phyloP scores from a whole-genome alignment of 805 yeast genomes.

The Yarrowia sp. region DNA sequence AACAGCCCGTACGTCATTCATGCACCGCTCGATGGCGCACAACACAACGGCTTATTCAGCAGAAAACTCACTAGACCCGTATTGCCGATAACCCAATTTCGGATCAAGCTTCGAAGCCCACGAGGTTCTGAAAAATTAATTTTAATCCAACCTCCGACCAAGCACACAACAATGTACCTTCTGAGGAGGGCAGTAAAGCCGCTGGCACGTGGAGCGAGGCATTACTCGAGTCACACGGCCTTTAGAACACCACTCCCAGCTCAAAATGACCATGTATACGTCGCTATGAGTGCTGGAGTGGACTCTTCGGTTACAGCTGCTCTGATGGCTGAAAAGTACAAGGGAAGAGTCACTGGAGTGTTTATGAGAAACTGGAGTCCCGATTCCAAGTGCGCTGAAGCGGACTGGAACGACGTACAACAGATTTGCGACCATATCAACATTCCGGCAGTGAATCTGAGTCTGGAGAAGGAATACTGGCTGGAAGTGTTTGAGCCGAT shows the following conservation, averaged over 20 bases:
- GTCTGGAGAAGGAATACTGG: conserved; percentile 94
- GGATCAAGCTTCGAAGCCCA: conserved; percentile 16
- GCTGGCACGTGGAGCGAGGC: conserved; percentile 1
- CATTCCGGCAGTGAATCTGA: conserved; percentile 76
- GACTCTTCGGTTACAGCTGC: conserved; percentile 92
- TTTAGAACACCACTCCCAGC: neutral
- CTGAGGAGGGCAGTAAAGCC: conserved; percentile 3
- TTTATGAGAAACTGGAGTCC: conserved; percentile 91
- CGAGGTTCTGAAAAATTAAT: conserved; percentile 28
- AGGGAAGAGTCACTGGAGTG: conserved; percentile 73
- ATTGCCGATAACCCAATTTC: conserved; percentile 5
- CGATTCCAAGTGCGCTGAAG: conserved; percentile 72
- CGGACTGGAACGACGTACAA: conserved; percentile 87
- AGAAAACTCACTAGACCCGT: neutral
- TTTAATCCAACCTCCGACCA: neutral
- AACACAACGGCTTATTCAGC: conserved; percentile 1
- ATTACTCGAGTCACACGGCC: neutral
- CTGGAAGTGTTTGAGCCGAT: conserved; percentile 89
- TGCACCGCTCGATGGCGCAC: conserved; percentile 2
- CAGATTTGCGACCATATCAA: conserved; percentile 63
- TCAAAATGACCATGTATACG: conserved; percentile 56
- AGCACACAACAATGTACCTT: conserved; percentile 22
- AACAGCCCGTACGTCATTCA: neutral
- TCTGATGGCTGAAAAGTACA: conserved; percentile 56
- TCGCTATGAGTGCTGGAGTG: conserved; percentile 97